phyloP scores from a whole-genome alignment of 2,329 filamentous ascomycete species.

The Pseudocercospora eumusae region DNA sequence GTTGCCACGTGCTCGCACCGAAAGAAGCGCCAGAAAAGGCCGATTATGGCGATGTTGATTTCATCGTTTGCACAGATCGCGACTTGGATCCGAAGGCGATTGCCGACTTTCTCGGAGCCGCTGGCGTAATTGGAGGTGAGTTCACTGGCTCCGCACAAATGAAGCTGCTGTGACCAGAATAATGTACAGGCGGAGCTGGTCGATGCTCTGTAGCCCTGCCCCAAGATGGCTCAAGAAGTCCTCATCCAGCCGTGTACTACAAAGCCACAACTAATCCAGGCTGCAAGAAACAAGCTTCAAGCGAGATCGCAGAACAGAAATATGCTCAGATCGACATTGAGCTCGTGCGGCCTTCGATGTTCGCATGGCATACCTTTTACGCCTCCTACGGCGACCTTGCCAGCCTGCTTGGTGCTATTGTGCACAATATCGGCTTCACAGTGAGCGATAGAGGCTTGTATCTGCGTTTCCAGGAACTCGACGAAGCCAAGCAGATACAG shows the following conservation, averaged over 20 bases:
- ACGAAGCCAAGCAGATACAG: conserved; percentile 50
- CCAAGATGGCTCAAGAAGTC: conserved; percentile 21
- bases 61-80: conserved; percentile 54
- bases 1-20: conserved; percentile 58
- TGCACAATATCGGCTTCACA: conserved; percentile 67
- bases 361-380: conserved; percentile 67
- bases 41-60: conserved; percentile 72
- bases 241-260: conserved; percentile 21
- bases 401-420: conserved; percentile 64
- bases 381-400: conserved; percentile 72
- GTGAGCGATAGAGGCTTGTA: conserved; percentile 64
- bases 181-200: conserved; percentile 15
- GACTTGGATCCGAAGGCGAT: conserved; percentile 39
- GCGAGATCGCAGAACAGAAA: conserved; percentile 26
- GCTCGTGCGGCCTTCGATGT: conserved; percentile 49
- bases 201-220: conserved; percentile 31
- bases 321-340: conserved; percentile 70
- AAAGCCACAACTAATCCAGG: conserved; percentile 1
- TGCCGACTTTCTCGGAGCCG: conserved; percentile 51
- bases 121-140: conserved; percentile 26
- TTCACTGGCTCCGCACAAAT: not conserved
- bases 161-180: not conserved
- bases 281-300: conserved; percentile 13
- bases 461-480: conserved; percentile 68
- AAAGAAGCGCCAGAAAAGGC: conserved; percentile 69